These are phyloP conservation scores for Guillardia theta DNA, from an alignment of 78 protist genomes.

Conservation along the genomic window DNA sequence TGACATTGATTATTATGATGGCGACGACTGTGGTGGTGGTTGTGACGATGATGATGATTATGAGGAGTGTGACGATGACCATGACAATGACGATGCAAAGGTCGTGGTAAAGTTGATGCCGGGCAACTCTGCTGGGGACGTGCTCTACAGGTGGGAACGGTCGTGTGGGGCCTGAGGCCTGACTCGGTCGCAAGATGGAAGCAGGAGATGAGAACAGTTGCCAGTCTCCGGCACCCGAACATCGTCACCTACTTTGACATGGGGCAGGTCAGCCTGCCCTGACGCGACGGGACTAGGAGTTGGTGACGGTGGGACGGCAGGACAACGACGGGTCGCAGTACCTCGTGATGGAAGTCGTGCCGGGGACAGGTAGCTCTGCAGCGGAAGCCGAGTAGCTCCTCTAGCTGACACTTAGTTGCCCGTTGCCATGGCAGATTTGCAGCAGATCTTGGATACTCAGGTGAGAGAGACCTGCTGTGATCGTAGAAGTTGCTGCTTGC, in stretches of 20 bases:
- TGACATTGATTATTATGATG: not conserved
- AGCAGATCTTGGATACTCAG: not conserved
- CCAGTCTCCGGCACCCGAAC: not conserved
- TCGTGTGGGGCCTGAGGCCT: no score
- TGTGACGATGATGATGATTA: not conserved
- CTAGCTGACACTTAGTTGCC: no score
- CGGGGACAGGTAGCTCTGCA: not conserved
- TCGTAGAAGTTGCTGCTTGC: no score
- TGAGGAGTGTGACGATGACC: not conserved
- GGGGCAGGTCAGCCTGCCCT: no score
- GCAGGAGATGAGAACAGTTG: not conserved
- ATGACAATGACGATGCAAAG: not conserved
- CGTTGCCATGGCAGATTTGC: not conserved
- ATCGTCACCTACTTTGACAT: not conserved
- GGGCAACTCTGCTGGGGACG: no score
- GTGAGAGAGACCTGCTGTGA: no score
- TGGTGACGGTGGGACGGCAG: no score
- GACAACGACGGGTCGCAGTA: not conserved
- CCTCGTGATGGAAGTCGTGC: not conserved
- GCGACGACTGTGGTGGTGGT: not conserved
- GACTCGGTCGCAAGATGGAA: no score
- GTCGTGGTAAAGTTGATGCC: not conserved
- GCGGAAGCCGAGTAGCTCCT: no score
- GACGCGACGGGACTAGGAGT: no score
- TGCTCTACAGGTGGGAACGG: no score